These are phyloP conservation scores for Xylaria sp. DNA, from an alignment of 2,329 filamentous ascomycete genomes.

Conservation along the genomic window DNA sequence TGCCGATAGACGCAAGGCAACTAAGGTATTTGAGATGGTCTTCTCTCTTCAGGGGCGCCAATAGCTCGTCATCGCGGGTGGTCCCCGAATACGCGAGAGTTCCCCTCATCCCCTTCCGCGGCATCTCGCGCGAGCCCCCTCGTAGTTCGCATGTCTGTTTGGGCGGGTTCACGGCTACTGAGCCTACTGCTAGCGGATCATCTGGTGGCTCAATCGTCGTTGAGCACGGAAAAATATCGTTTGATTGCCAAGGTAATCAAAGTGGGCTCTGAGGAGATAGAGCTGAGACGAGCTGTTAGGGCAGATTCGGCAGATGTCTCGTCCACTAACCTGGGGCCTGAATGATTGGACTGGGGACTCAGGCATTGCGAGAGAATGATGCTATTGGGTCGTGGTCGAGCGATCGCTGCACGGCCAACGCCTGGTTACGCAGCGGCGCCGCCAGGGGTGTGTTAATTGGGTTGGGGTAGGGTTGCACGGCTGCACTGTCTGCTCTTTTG, in stretches of 20 bases:
- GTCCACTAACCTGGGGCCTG: slow-evolving; percentile 19
- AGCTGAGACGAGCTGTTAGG: slow-evolving; percentile 32
- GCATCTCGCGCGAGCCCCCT: slow-evolving; percentile 17
- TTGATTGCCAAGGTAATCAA: slow-evolving; percentile 35
- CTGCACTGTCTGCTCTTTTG: slow-evolving; percentile 9
- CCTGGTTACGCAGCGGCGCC: slow-evolving; percentile 25
- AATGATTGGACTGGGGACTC: slow-evolving; percentile 27
- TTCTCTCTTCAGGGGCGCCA: slow-evolving; percentile 12
- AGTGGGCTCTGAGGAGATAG: slow-evolving; percentile 32
- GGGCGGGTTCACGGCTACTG: slow-evolving; percentile 18
- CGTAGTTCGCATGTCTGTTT: slow-evolving; percentile 10
- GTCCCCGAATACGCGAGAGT: slow-evolving; percentile 19
- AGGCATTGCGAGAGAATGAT: slow-evolving; percentile 20
- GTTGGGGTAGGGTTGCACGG: slow-evolving; percentile 27
- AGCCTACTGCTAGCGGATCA: neutral
- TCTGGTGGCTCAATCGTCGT: slow-evolving; percentile 23
- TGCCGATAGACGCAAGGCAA: slow-evolving; percentile 35
- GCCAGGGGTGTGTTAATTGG: slow-evolving; percentile 23
- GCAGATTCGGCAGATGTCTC: slow-evolving; percentile 37
- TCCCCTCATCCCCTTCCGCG: slow-evolving; percentile 23
- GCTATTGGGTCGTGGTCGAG: slow-evolving; percentile 20
- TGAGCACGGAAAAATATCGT: slow-evolving; percentile 25
- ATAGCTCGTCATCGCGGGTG: slow-evolving; percentile 13
- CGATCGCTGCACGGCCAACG: slow-evolving; percentile 31
- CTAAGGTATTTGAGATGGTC: slow-evolving; percentile 10